Evolutionary conservation across 306 rosid genomes (phyloP).

Genomic region (Quercus engelmannii): DNA sequence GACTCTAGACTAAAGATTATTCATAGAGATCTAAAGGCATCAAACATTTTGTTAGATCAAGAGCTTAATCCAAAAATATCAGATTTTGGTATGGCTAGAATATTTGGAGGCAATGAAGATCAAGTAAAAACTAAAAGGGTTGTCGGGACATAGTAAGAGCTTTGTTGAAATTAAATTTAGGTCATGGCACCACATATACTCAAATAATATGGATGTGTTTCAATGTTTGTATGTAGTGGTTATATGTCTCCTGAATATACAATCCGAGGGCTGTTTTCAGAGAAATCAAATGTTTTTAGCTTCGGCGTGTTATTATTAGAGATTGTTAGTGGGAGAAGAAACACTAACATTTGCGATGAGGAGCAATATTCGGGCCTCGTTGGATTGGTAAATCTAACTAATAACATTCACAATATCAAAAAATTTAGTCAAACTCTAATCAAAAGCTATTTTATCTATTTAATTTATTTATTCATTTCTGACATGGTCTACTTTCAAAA

Average conservation of each 20-base stretch:
- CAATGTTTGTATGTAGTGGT: neutral
- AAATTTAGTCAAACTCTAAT: too few species aligned
- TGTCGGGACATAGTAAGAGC: slow-evolving; percentile 17
- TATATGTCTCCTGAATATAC: slow-evolving; percentile 31
- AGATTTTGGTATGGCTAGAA: slow-evolving; percentile 20
- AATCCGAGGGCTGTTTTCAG: slow-evolving; percentile 1
- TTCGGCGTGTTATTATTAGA: slow-evolving; percentile 7
- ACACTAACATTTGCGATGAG: neutral
- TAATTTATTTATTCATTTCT: too few species aligned
- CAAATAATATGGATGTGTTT: neutral
- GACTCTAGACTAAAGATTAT: slow-evolving; percentile 25
- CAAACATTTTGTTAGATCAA: slow-evolving; percentile 22
- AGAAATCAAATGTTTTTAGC: slow-evolving; percentile 27
- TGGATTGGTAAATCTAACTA: neutral
- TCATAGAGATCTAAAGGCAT: slow-evolving; percentile 25
- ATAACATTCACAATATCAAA: too few species aligned
- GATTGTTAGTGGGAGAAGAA: slow-evolving; percentile 4
- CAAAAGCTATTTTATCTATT: too few species aligned
- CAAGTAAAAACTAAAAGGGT: neutral
- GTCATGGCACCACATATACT: neutral
- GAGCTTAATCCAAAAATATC: slow-evolving; percentile 27
- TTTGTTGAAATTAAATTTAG: neutral
- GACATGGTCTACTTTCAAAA: too few species aligned
- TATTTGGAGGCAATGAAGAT: slow-evolving; percentile 2
- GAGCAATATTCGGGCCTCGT: neutral